Evolutionary conservation across 768 basidiomycete species (phyloP).

Genomic region (Lactarius sp.): DNA sequence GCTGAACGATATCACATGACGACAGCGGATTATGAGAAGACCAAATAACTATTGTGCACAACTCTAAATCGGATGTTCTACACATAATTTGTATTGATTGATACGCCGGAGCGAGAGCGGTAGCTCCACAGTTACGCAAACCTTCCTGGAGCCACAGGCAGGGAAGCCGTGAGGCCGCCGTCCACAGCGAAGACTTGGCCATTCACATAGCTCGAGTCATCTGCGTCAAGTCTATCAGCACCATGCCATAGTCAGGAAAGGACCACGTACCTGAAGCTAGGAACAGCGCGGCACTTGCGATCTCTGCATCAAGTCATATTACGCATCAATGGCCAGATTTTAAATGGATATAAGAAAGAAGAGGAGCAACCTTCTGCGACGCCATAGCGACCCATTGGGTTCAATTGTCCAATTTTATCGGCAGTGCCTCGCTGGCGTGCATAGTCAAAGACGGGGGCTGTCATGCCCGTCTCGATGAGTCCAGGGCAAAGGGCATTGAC

Average conservation of each 20-base stretch:
- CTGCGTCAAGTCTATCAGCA: slow-evolving; percentile 35
- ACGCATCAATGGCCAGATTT: slow-evolving; percentile 14
- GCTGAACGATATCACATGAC: not conserved
- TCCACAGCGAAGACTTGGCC: slow-evolving; percentile 85
- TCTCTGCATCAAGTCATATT: slow-evolving; percentile 46
- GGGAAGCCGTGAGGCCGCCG: slow-evolving; percentile 76
- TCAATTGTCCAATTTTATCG: slow-evolving; percentile 75
- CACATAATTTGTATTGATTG: not conserved
- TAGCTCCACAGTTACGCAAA: slow-evolving; percentile 41
- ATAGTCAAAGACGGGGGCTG: slow-evolving; percentile 64
- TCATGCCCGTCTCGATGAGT: slow-evolving; percentile 93
- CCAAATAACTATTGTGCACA: not conserved
- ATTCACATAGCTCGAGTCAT: slow-evolving; percentile 89
- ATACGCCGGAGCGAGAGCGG: too few relatives aligned
- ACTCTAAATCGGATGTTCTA: not conserved
- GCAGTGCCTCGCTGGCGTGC: slow-evolving; percentile 72
- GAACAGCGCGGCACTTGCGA: slow-evolving; percentile 81
- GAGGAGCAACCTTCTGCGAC: slow-evolving; percentile 67
- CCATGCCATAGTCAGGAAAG: not conserved
- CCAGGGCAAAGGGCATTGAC: slow-evolving; percentile 91
- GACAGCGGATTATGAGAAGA: not conserved
- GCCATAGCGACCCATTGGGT: slow-evolving; percentile 79
- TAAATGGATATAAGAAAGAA: slow-evolving; percentile 6
- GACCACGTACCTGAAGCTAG: slow-evolving; percentile 67
- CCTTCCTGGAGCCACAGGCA: slow-evolving; percentile 74